Conservation (phyloP, 2,329 filamentous ascomycete genomes). For the Decorospora gaudefroyi region DNA sequence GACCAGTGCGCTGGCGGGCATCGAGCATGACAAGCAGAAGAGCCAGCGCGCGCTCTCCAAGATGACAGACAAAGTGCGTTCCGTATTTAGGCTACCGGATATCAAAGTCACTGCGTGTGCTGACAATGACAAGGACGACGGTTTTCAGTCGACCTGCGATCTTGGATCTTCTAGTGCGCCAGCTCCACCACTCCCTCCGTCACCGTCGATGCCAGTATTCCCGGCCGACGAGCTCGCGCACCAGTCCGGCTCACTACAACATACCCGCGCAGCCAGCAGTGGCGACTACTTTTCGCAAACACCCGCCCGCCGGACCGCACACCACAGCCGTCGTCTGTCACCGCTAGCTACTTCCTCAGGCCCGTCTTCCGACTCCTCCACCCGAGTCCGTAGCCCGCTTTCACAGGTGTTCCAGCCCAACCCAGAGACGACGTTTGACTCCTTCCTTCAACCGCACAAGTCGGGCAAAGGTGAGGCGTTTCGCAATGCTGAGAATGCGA, state of each 20-base stretch:
- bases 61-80: conserved; percentile 17
- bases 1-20: conserved; percentile 6
- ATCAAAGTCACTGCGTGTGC: conserved; percentile 14
- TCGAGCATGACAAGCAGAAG: conserved; percentile 17
- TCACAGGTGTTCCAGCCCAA: conserved; percentile 12
- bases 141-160: conserved; percentile 10
- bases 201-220: background rate
- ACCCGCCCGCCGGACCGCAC: background rate
- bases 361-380: conserved; percentile 3
- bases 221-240: background rate
- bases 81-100: conserved; percentile 1
- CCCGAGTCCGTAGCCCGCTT: conserved; percentile 21
- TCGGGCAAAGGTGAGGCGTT: conserved; percentile 36
- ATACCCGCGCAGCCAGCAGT: conserved; percentile 11
- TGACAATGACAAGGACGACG: conserved; percentile 3
- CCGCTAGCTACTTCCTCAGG: conserved; percentile 1
- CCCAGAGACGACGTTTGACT: conserved; percentile 31
- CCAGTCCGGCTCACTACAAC: background rate
- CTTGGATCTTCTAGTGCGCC: conserved; percentile 11
- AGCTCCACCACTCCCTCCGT: background rate
- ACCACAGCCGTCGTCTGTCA: background rate
- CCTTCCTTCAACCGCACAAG: conserved; percentile 31
- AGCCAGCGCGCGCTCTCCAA: conserved; percentile 10
- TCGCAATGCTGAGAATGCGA: conserved; percentile 16
- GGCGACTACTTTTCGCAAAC: conserved; percentile 15